Base-by-base conservation (phyloP, 139 green algal genomes). In the Micractinium conductrix region DNA sequence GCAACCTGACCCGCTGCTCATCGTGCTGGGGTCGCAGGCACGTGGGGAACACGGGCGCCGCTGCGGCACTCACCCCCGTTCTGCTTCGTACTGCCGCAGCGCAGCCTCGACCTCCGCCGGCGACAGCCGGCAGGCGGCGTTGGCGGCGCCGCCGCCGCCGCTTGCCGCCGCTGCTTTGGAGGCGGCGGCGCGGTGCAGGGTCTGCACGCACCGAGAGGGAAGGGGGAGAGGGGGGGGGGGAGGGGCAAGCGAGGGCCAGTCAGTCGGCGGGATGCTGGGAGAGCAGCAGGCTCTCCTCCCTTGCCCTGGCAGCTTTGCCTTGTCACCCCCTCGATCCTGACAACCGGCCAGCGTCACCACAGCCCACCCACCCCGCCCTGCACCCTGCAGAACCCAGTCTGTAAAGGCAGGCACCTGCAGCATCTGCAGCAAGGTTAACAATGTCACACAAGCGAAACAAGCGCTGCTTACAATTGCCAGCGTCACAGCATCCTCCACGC, bases 401-500 rank as follows among this genome's bases (percentile, higher is more conserved):
- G 16, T 58, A 58, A 24, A 58, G 12, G 16, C 16, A 58, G 12
- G 48, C 16, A 58, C 10, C 10, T 58, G 10, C 10, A 24, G 48
- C 48, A 62, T 62, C 24, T 62, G 10, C 53, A 62, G n/a, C n/a
- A n/a, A n/a, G n/a, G n/a, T n/a, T 62, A 21, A 30, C 2, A 58
- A 58, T 58, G 48, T 10, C 19, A 62, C 26, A 22, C 53, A 24
- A 30, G 53, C 8, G 26, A 2, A 2, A 24, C 6, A 16, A 62
- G 24, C 2, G 7, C 8, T 24, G 35, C 70, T 58, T 40, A 76
- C 70, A 38, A 76, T 40, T 35, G 40, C 70, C 21, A 76, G 70
- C 70, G 53, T 40, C 70, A 76, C 70, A 35, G 70, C 70, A 14
- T 58, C 70, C 42, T 76, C 70, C 12, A 76, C 55, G 40, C 35